These are phyloP conservation scores for Taxawa tesnikishii DNA, from an alignment of 2,329 filamentous ascomycete species.

Conservation along the genomic window DNA sequence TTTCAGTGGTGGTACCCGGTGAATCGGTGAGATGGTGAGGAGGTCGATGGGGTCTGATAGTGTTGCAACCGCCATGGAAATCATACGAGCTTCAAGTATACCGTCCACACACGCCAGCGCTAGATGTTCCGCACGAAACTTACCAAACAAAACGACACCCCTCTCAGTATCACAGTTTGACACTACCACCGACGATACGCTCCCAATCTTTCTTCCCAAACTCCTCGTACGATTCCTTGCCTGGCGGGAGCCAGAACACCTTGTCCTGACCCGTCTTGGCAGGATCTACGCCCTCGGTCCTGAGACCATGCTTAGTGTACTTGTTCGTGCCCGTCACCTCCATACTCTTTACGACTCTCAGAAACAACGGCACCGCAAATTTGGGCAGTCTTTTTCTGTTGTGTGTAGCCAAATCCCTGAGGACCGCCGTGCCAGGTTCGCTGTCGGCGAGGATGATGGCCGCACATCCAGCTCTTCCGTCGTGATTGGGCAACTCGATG, in stretches of 20 bases:
- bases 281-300: slow-evolving; percentile 64
- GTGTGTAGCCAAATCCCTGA: slow-evolving; percentile 52
- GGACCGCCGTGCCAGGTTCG: slow-evolving; percentile 24
- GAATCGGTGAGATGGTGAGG: too few species aligned
- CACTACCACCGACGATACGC: slow-evolving; percentile 50
- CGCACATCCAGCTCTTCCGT: slow-evolving; percentile 73
- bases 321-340: slow-evolving; percentile 77
- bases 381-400: slow-evolving; percentile 48
- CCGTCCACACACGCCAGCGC: too few species aligned
- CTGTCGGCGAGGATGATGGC: slow-evolving; percentile 45
- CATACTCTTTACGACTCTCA: slow-evolving; percentile 50
- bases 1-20: slow-evolving; percentile 6
- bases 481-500: slow-evolving; percentile 65
- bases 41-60: too few species aligned
- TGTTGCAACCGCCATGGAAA: too few species aligned
- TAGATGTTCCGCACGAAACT: too few species aligned
- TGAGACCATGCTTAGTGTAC: slow-evolving; percentile 66
- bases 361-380: slow-evolving; percentile 67
- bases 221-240: slow-evolving; percentile 46
- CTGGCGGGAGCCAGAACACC: slow-evolving; percentile 55
- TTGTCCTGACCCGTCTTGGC: slow-evolving; percentile 34
- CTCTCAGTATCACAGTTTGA: slow-evolving; percentile 62
- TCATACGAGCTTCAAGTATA: too few species aligned
- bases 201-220: slow-evolving; percentile 61
- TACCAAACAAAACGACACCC: too few species aligned